phyloP scores from a whole-genome alignment of 1,139 yeast genomes.

The Blastobotrys buckinghamii region DNA sequence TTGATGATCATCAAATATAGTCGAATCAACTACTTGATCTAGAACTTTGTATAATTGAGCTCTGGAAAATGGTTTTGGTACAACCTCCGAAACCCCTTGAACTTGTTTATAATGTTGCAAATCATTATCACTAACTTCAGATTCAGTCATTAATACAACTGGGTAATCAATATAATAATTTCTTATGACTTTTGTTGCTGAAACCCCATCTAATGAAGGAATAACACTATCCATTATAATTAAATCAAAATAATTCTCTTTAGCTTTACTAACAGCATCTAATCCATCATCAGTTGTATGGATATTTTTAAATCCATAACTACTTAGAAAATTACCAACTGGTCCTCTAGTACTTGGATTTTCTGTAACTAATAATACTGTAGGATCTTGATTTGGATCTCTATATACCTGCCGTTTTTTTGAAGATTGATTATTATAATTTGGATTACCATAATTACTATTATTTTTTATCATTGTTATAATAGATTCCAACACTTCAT shows the following conservation, averaged over 20 bases:
- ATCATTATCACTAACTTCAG: constrained; percentile 1
- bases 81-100: constrained; percentile 86
- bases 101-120: constrained; percentile 46
- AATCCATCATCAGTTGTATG: constrained; percentile 91
- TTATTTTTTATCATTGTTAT: background rate
- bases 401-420: no score
- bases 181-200: constrained; percentile 82
- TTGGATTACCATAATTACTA: no score
- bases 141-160: constrained; percentile 83
- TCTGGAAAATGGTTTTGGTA: constrained; percentile 89
- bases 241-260: constrained; percentile 53
- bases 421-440: no score
- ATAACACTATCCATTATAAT: constrained; percentile 91
- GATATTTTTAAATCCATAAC: constrained; percentile 79
- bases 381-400: constrained; percentile 3
- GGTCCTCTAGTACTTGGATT: constrained; percentile 58
- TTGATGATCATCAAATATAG: background rate
- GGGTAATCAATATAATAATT: constrained; percentile 74
- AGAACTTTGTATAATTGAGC: constrained; percentile 59
- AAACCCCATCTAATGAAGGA: constrained; percentile 93
- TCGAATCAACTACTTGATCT: constrained; percentile 6
- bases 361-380: constrained; percentile 74
- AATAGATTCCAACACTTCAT: background rate
- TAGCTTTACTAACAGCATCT: constrained; percentile 77
- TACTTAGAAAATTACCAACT: constrained; percentile 58